phyloP scores from a whole-genome alignment of 2,329 filamentous ascomycete genomes.

The Ceratocystis ficicola region DNA sequence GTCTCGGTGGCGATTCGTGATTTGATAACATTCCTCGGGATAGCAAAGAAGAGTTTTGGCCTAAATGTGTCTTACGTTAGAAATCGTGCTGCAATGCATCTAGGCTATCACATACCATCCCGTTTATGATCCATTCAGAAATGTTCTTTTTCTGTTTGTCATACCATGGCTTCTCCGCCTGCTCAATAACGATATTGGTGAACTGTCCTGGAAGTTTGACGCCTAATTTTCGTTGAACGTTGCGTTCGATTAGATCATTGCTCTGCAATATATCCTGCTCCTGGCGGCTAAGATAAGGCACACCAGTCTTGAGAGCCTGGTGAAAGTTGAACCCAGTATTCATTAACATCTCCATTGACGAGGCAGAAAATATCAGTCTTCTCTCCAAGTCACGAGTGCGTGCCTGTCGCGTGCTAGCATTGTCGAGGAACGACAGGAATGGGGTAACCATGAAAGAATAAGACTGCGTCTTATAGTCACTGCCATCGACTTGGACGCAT shows the following conservation, averaged over 20 bases:
- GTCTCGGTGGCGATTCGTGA: not conserved
- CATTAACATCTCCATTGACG: conserved; percentile 28
- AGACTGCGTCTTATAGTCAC: conserved; percentile 25
- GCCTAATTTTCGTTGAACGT: not conserved
- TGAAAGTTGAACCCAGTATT: conserved; percentile 26
- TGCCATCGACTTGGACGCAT: conserved; percentile 24
- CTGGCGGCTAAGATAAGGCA: conserved; percentile 27
- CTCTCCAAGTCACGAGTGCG: not conserved
- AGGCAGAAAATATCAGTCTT: conserved; percentile 26
- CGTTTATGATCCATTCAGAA: not conserved
- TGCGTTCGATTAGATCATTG: not conserved
- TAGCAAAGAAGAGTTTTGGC: not conserved
- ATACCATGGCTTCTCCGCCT: not conserved
- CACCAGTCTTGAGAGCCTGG: conserved; percentile 26
- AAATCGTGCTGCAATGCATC: not conserved
- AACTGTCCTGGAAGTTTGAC: not conserved
- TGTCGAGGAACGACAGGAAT: conserved; percentile 22
- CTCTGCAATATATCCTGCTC: not conserved
- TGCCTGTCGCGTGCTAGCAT: not conserved
- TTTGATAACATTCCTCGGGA: not conserved
- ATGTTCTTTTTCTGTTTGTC: not conserved
- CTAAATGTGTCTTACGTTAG: not conserved
- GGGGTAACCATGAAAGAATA: conserved; percentile 30
- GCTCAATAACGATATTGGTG: not conserved
- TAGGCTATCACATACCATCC: not conserved